These are phyloP conservation scores for Bisporella sp. DNA, from an alignment of 2,329 filamentous ascomycete species.

Conservation along the genomic window DNA sequence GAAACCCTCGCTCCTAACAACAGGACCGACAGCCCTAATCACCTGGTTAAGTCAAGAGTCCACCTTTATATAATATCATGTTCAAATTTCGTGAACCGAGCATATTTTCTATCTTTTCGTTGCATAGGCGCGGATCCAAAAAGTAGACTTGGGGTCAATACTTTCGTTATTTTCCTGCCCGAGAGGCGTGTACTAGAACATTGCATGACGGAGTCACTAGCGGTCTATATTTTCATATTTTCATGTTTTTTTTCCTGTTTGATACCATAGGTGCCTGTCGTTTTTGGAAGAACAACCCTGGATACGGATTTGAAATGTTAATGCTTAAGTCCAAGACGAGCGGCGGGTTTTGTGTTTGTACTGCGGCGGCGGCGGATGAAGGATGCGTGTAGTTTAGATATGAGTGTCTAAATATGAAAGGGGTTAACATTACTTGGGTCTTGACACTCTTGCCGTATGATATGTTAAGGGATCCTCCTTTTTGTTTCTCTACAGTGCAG, in stretches of 20 bases:
- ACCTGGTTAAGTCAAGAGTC: background rate
- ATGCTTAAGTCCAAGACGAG: too few species aligned
- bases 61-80: background rate
- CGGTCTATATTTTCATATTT: background rate
- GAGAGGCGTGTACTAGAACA: background rate
- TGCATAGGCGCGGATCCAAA: background rate
- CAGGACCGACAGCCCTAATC: background rate
- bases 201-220: background rate
- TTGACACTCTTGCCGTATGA: too few species aligned
- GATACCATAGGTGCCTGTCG: background rate
- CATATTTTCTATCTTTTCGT: background rate
- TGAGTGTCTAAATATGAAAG: too few species aligned
- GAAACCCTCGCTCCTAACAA: constrained; percentile 2
- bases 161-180: background rate
- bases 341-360: too few species aligned
- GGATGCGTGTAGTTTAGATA: too few species aligned
- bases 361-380: too few species aligned
- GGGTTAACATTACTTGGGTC: too few species aligned
- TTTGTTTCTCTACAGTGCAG: too few species aligned
- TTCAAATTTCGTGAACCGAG: background rate
- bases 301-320: too few species aligned
- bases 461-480: too few species aligned
- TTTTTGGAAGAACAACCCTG: too few species aligned
- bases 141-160: background rate
- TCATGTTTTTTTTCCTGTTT: background rate